Conservation (phyloP, 495 filamentous ascomycete genomes). For the Friedmanniomyces simplex region DNA sequence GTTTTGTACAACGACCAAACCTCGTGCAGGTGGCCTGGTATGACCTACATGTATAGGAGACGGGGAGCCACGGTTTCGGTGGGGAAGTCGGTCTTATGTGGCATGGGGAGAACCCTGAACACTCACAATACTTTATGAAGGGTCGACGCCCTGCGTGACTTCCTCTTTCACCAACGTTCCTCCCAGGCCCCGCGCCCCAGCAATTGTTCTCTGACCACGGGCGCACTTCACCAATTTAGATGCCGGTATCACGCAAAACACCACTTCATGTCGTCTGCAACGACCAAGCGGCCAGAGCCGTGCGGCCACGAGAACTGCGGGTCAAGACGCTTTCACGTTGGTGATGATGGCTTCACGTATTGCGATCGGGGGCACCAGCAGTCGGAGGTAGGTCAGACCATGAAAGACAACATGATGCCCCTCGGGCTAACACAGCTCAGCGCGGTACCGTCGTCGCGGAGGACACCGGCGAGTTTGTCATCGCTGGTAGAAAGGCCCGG, state of each 20-base stretch:
- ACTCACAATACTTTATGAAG: no score
- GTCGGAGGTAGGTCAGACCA: slow-evolving; percentile 7
- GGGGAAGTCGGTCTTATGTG: no score
- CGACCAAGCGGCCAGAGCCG: not conserved
- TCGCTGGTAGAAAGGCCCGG: slow-evolving; percentile 48
- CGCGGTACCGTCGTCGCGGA: slow-evolving; percentile 40
- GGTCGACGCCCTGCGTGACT: not conserved
- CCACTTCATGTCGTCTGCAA: not conserved
- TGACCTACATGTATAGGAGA: no score
- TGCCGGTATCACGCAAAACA: no score
- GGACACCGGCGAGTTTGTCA: slow-evolving; percentile 67
- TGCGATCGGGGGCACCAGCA: slow-evolving; percentile 59
- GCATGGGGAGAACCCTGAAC: no score
- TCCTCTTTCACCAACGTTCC: not conserved
- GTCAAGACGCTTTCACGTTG: slow-evolving; percentile 43
- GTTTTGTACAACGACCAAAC: no score
- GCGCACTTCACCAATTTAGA: no score
- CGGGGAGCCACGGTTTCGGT: no score
- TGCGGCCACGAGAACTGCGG: slow-evolving; percentile 45
- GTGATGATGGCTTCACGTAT: slow-evolving; percentile 56
- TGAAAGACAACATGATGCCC: not conserved
- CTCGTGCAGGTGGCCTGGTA: no score
- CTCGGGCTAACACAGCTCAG: slow-evolving; percentile 2
- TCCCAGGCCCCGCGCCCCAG: no score
- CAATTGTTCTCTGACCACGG: no score